Evolutionary conservation across 257 asterid genomes (phyloP), one percentile per base, ranked within the genome.

Genomic region (Solanum commersonii): DNA sequence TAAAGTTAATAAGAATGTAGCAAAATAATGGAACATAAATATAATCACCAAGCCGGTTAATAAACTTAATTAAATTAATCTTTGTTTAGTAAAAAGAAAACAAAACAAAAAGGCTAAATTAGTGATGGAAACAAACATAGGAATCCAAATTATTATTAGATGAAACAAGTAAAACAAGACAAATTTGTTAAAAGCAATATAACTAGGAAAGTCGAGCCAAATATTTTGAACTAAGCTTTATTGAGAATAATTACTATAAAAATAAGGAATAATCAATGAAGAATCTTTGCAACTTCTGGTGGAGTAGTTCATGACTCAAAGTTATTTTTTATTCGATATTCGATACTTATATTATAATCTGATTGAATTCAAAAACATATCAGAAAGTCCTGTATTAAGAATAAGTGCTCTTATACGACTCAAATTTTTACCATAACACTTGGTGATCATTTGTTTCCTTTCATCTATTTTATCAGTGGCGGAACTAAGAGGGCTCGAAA

Each of bases 101-200:
- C 1, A 63, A n/a, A n/a, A 63, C 1, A 63, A n/a, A 42, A 42
- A 42, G 65, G 15, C 4, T 15, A 13, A 42, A 44, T 29, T 37
- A 44, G 70, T 82, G 86, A 82, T 49, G n/a, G 38, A 82, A 82
- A 82, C 86, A 31, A 82, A 49, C 86, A 49, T 82, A 82, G 71
- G 90, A 87, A 87, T 89, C 87, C 78, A 68, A 46, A 81, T 89
- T 81, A 68, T 46, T 18, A 23, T 33, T 8, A 18, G 86, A 9
- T 29, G 81, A 84, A 88, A 89, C 92, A 90, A 87, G 31, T 5
- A 56, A 85, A 70, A 87, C 81, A 85, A 37, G 89, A 79, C 91
- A 89, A 87, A 85, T 59, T 20, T 16, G 76, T 35, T 74, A 37
- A 87, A 20, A 81, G 84, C 34, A 72, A 70, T 14, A 60, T 65